These are phyloP conservation scores for Aspergillus niger DNA, from an alignment of 2,329 filamentous ascomycete species.

Conservation along the genomic window DNA sequence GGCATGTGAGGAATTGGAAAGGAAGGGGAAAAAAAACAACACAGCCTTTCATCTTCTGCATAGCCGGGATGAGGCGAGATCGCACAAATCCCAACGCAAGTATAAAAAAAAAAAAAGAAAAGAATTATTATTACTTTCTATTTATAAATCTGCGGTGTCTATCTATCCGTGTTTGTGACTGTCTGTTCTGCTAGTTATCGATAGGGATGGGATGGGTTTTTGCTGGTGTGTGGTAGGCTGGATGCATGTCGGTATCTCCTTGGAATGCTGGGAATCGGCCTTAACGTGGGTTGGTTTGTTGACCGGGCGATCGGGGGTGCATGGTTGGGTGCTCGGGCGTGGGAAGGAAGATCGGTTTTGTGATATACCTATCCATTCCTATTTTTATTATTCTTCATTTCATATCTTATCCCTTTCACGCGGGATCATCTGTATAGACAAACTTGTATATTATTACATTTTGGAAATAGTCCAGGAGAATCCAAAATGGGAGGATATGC, in stretches of 20 bases:
- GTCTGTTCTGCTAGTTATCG: background rate
- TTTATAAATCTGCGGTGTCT: slow-evolving; percentile 10
- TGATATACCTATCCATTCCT: background rate
- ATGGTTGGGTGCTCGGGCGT: slow-evolving; percentile 10
- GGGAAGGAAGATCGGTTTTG: background rate
- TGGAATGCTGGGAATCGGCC: slow-evolving; percentile 7
- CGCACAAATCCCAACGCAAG: background rate
- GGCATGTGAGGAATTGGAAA: background rate
- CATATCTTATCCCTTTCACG: background rate
- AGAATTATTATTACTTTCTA: background rate
- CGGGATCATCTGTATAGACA: background rate
- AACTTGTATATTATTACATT: background rate
- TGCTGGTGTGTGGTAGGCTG: background rate
- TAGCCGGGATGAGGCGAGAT: background rate
- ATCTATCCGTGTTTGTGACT: too few species aligned
- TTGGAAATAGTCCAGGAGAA: background rate
- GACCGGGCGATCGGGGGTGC: slow-evolving; percentile 10
- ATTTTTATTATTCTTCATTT: background rate
- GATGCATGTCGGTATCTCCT: slow-evolving; percentile 1
- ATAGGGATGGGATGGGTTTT: background rate
- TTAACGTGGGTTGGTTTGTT: slow-evolving; percentile 10
- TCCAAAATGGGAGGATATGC: background rate
- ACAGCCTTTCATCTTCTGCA: background rate
- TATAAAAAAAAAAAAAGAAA: background rate
- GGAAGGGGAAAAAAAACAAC: background rate